Evolutionary conservation across 148 eudicot species (phyloP).

Genomic region (Diospyros lotus): DNA sequence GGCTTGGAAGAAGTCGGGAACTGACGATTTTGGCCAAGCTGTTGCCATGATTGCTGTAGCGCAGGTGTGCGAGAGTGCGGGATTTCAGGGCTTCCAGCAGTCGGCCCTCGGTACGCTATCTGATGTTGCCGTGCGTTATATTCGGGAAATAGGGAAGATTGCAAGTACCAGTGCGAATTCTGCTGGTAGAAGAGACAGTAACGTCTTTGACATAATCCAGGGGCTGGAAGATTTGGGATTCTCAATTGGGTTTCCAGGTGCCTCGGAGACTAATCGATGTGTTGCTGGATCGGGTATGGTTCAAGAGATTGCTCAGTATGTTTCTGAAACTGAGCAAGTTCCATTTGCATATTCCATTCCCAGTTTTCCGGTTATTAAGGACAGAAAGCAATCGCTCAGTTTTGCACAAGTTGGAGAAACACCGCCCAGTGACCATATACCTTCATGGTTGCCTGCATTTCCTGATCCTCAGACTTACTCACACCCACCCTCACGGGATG

Average conservation of each 20-base stretch:
- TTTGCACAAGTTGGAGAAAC: constrained; percentile 37
- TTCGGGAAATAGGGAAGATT: constrained; percentile 47
- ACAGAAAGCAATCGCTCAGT: constrained; percentile 25
- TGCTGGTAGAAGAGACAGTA: constrained; percentile 60
- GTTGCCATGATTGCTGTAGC: constrained; percentile 60
- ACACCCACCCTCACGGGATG: constrained; percentile 9
- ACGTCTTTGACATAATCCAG: constrained; percentile 65
- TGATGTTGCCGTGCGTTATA: constrained; percentile 53
- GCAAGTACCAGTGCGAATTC: constrained; percentile 45
- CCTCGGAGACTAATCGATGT: constrained; percentile 48
- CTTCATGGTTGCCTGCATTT: constrained; percentile 76
- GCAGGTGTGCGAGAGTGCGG: constrained; percentile 63
- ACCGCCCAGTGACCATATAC: constrained; percentile 57
- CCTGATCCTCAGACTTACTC: constrained; percentile 38
- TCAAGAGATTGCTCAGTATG: constrained; percentile 47
- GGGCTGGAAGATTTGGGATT: constrained; percentile 69
- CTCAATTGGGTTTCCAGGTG: constrained; percentile 61
- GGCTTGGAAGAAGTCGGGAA: constrained; percentile 20
- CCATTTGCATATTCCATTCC: constrained; percentile 60
- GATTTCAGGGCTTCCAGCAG: constrained; percentile 66
- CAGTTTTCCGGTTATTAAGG: constrained; percentile 45
- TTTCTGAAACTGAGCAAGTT: constrained; percentile 38
- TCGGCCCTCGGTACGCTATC: constrained; percentile 54
- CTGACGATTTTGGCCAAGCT: constrained; percentile 48
- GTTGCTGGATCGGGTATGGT: constrained; percentile 45